Percentiles rank a stretch among this genome's conserved stretches.
Evolutionary conservation across 257 asterid genomes (phyloP).

Genomic region (Linaria vulgaris): DNA sequence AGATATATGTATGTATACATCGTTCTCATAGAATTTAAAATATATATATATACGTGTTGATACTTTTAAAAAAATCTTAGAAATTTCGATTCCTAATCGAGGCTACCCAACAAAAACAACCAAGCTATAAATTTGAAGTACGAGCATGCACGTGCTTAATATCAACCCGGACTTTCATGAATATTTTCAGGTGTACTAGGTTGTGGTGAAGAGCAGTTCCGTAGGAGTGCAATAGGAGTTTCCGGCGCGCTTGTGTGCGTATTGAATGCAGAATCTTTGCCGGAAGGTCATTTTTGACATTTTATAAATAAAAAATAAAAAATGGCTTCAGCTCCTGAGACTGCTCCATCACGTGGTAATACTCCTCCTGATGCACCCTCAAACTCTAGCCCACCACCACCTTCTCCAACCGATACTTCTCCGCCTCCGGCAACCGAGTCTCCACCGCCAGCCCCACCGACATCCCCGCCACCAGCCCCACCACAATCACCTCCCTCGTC

Average conservation of each 20-base stretch:
- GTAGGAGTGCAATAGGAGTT: conserved; percentile 24
- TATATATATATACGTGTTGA: too few relatives aligned
- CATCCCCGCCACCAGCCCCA: neutral
- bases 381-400: too few relatives aligned
- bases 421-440: neutral
- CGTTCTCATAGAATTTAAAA: too few relatives aligned
- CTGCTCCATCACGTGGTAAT: conserved; percentile 16
- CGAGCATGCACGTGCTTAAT: too few relatives aligned
- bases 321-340: conserved; percentile 29
- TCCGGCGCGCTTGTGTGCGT: conserved; percentile 14
- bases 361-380: neutral
- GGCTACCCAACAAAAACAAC: too few relatives aligned
- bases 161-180: too few relatives aligned
- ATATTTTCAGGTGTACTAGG: conserved; percentile 24
- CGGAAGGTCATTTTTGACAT: conserved; percentile 22
- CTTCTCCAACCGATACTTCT: too few relatives aligned
- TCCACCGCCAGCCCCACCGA: neutral
- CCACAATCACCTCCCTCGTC: neutral
- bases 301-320: neutral
- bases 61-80: too few relatives aligned
- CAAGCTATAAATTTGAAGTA: too few relatives aligned
- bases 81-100: too few relatives aligned
- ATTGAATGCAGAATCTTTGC: conserved; percentile 1
- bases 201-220: conserved; percentile 22
- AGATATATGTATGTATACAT: too few relatives aligned